A percentile compares a stretch with the other conserved stretches of the same genome.
Evolutionary conservation across 345 rosid genomes (phyloP).

Genomic region (Alliaria petiolata): DNA sequence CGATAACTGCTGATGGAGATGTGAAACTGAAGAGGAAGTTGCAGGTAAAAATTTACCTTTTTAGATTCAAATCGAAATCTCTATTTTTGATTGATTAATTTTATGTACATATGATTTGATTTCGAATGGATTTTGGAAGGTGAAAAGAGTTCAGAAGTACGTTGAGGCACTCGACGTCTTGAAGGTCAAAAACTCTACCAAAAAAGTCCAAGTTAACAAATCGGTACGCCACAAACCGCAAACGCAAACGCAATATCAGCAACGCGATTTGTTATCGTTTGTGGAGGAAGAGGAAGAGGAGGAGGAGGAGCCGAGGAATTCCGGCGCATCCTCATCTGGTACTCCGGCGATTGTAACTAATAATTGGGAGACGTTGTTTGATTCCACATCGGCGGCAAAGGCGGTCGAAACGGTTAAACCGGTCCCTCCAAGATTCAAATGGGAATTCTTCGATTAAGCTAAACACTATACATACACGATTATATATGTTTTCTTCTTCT

Average conservation of each 20-base stretch:
- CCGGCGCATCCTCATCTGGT: slow-evolving; percentile 35
- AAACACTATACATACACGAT: slow-evolving; percentile 19
- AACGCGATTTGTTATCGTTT: slow-evolving; percentile 34
- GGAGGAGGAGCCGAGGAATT: slow-evolving; percentile 35
- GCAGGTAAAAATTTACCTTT: slow-evolving; percentile 63
- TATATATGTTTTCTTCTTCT: not conserved
- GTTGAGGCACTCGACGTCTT: slow-evolving; percentile 84
- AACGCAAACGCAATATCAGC: slow-evolving; percentile 23
- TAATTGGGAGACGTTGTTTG: slow-evolving; percentile 79
- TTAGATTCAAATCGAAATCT: not conserved
- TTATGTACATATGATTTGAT: not conserved
- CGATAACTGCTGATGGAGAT: slow-evolving; percentile 82
- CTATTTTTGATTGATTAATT: not conserved
- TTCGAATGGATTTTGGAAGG: slow-evolving; percentile 41
- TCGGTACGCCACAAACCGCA: slow-evolving; percentile 42
- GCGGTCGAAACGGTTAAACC: slow-evolving; percentile 31
- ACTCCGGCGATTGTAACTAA: slow-evolving; percentile 56
- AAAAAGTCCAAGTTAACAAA: slow-evolving; percentile 33
- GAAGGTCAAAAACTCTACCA: slow-evolving; percentile 64
- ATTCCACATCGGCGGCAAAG: slow-evolving; percentile 42
- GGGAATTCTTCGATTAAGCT: slow-evolving; percentile 81
- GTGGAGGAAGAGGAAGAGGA: slow-evolving; percentile 30
- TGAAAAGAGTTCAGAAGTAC: slow-evolving; percentile 82
- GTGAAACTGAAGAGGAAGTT: slow-evolving; percentile 87
- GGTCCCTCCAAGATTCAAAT: slow-evolving; percentile 67